Percentiles rank a stretch among this genome's conserved stretches.
These are phyloP conservation scores for Microglena sp. DNA, from an alignment of 139 green algal species.

Conservation along the genomic window DNA sequence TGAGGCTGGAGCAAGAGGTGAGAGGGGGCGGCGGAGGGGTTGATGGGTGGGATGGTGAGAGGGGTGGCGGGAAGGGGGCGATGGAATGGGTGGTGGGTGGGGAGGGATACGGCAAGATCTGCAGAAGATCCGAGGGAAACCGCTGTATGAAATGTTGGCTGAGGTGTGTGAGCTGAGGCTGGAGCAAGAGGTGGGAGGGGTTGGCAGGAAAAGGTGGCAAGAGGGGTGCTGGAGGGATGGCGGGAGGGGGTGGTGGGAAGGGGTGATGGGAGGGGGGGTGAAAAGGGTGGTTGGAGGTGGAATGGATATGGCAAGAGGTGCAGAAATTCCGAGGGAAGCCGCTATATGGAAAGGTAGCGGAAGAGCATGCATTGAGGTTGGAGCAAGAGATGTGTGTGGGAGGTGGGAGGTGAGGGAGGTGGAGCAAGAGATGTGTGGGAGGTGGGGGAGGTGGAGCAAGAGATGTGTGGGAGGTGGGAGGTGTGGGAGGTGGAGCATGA, in stretches of 20 bases:
- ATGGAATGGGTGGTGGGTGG: no score
- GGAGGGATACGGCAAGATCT: constrained; percentile 9
- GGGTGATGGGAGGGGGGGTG: not conserved
- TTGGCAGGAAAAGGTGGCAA: no score
- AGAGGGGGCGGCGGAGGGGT: no score
- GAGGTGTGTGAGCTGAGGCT: constrained; percentile 17
- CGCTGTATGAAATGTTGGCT: constrained; percentile 23
- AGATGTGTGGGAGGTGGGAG: not conserved
- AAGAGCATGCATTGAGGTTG: constrained; percentile 14
- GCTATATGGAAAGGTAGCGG: constrained; percentile 22
- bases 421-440: no score
- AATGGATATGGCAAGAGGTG: constrained; percentile 11
- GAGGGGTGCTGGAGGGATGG: no score
- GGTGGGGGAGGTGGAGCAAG: no score
- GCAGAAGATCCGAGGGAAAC: constrained; percentile 19
- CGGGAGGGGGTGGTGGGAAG: no score
- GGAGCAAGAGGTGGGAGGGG: constrained; percentile 5
- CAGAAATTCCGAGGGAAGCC: constrained; percentile 22
- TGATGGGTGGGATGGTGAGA: no score
- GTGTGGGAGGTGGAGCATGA: not conserved
- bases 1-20: no score
- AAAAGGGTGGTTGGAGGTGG: constrained; percentile 7
- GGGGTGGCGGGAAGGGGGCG: no score
- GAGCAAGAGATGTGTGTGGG: constrained; percentile 4
- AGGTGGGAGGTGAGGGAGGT: no score